Evolutionary conservation across 2,329 filamentous ascomycete genomes (phyloP), one percentile per base, ranked within the genome.

Genomic region (Microascus cirrosus): DNA sequence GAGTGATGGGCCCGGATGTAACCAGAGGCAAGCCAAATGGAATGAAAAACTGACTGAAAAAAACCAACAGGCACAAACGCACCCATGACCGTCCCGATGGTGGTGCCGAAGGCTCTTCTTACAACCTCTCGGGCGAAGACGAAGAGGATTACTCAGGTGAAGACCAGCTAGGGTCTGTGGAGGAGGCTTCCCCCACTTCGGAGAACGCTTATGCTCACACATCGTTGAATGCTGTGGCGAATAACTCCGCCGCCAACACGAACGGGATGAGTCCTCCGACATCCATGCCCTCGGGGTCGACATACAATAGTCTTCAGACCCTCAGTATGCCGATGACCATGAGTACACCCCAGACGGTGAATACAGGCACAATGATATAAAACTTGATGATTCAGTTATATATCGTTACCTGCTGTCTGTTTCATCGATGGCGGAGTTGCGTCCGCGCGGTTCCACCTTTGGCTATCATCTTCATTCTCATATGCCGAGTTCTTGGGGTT

Each of bases 121-220:
- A 85, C 65, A 80, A 79, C 67, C 80, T 85, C 60, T 87, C 87
- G 45, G 91, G 93, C 59, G 91, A 95, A 65, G 90, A 95, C 53
- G 84, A 93, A 64, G 90, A 95, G 67, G 89, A 94, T 58, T 85
- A 79, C 65, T 85, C 83, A 39, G 90, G 93, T 60, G 90, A 95
- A 63, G 89, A 94, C 64, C 88, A 92, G 34, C 84, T 93, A 58
- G 87, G 87, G 56, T 86, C 89, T 45, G 81, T 92, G 32, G 89
- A 90, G 62, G 88, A 92, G 62, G 84, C 87, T 20, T 91, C 88
- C 13, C 87, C 89, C 18, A 84, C 81, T 54, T 89, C 86, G 0
- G 84, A 88, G 62, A 76, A 79, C 62, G 83, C 83, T 58, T 89
- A 87, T 68, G 70, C 81, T 52, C 70, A 78, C 6, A 68, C 73